Conservation (phyloP, 805 yeast genomes). For the Barnettozyma pratensis region DNA sequence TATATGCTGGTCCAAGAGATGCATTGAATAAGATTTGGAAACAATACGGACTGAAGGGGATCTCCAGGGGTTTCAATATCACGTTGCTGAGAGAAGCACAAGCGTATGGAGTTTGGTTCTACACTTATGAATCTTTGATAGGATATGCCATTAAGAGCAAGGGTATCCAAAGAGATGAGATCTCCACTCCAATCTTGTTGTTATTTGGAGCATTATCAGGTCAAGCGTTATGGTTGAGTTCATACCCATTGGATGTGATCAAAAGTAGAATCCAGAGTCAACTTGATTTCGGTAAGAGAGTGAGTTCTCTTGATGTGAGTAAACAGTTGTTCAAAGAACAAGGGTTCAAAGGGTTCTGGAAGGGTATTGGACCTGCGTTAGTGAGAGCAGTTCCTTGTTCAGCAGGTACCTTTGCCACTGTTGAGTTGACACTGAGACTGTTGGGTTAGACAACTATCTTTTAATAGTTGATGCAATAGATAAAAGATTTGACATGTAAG, state of each 20-base stretch:
- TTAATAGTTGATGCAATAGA: too few relatives aligned
- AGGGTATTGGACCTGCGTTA: constrained; percentile 55
- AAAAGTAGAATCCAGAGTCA: constrained; percentile 84
- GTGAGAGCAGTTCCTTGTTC: constrained; percentile 59
- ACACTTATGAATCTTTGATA: constrained; percentile 85
- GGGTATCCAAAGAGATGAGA: constrained; percentile 50
- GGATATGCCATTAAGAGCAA: constrained; percentile 36
- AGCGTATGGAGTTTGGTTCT: constrained; percentile 86
- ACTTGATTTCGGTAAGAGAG: constrained; percentile 34
- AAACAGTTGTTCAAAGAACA: constrained; percentile 25
- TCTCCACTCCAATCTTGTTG: constrained; percentile 86
- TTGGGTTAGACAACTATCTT: constrained; percentile 10
- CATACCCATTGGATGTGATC: constrained; percentile 87
- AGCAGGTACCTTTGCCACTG: constrained; percentile 76
- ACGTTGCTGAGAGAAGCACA: constrained; percentile 80
- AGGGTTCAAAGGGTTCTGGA: constrained; percentile 54
- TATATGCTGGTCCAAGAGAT: constrained; percentile 67
- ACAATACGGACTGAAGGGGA: constrained; percentile 71
- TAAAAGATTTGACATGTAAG: too few relatives aligned
- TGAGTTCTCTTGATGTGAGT: constrained; percentile 39
- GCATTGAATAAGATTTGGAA: constrained; percentile 72
- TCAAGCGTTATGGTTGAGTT: constrained; percentile 75
- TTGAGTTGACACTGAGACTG: constrained; percentile 56
- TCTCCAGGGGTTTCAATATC: constrained; percentile 82
- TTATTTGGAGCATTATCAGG: constrained; percentile 89